Conservation (phyloP, 225 moss, liverwort and hornwort species). For the Anthoceros angustus region DNA sequence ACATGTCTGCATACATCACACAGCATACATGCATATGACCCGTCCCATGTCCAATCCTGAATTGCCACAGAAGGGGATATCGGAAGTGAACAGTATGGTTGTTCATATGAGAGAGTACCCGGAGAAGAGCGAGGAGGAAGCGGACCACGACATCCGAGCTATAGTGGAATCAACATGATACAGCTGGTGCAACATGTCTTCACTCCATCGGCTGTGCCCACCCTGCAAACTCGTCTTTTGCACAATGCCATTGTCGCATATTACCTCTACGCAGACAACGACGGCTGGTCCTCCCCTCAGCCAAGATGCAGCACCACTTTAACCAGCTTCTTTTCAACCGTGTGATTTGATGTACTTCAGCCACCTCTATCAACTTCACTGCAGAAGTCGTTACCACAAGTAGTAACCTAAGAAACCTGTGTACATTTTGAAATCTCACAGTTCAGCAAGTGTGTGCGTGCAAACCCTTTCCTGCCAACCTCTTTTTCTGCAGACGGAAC, state of each 20-base stretch:
- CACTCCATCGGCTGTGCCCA: neutral
- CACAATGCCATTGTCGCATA: neutral
- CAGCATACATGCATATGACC: no score
- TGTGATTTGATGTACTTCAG: no score
- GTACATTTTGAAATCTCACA: no score
- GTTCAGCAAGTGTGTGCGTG: no score
- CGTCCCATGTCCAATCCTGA: neutral
- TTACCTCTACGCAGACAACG: neutral
- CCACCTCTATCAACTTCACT: no score
- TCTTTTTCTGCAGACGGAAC: slow-evolving; percentile 20
- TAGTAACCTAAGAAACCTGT: no score
- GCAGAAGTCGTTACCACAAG: no score
- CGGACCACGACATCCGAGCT: neutral
- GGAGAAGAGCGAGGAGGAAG: neutral
- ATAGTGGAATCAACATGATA: neutral
- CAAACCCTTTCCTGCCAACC: no score
- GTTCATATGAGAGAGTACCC: neutral
- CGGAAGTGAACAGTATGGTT: neutral
- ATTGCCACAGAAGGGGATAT: neutral
- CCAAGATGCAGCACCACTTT: neutral
- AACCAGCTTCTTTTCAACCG: neutral
- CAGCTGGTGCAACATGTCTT: neutral
- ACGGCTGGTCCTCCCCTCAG: neutral
- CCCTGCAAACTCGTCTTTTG: neutral
- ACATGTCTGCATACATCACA: no score